A percentile compares a stretch with the other conserved stretches of the same genome.
Evolutionary conservation across 169 alveolate genomes (phyloP).

Genomic region (Babesia microti): DNA sequence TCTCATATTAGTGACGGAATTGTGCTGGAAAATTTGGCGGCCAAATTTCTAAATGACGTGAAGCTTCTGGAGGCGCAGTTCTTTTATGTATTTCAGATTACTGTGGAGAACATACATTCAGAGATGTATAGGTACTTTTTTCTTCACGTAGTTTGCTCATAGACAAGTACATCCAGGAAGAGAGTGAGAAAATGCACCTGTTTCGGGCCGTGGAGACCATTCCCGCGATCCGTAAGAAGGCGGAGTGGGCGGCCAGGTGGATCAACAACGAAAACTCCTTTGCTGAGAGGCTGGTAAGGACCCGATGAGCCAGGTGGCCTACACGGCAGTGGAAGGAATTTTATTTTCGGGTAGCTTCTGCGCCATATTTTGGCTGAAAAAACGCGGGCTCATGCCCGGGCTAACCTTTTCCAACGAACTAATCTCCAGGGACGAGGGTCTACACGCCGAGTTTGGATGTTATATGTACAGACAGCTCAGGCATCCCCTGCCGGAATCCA

Average conservation of each 20-base stretch:
- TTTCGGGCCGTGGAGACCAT: conserved; percentile 87
- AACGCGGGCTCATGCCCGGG: conserved; percentile 93
- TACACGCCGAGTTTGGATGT: conserved; percentile 98
- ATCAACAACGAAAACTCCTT: conserved; percentile 80
- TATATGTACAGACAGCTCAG: conserved; percentile 80
- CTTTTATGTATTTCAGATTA: conserved; percentile 94
- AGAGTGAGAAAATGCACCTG: conserved; percentile 80
- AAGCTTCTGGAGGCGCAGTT: conserved; percentile 93
- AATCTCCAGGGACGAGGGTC: conserved; percentile 96
- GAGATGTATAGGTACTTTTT: conserved; percentile 79
- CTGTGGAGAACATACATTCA: conserved; percentile 96
- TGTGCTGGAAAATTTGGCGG: conserved; percentile 93
- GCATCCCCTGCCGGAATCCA: conserved; percentile 76
- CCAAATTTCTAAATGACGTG: conserved; percentile 85
- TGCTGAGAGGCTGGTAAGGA: conserved; percentile 87
- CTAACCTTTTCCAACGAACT: conserved; percentile 91
- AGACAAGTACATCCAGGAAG: conserved; percentile 81
- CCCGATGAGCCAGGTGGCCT: conserved; percentile 60
- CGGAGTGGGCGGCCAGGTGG: conserved; percentile 97
- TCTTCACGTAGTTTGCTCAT: conserved; percentile 57
- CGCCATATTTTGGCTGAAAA: conserved; percentile 97
- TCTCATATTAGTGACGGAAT: conserved; percentile 85
- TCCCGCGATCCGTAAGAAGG: conserved; percentile 86
- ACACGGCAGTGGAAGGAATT: conserved; percentile 94
- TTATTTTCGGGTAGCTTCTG: conserved; percentile 95